A percentile compares a stretch with the other conserved stretches of the same genome.
These are phyloP conservation scores for Oropetium thomaeum DNA, from an alignment of 176 grass and related monocot species.

Conservation along the genomic window DNA sequence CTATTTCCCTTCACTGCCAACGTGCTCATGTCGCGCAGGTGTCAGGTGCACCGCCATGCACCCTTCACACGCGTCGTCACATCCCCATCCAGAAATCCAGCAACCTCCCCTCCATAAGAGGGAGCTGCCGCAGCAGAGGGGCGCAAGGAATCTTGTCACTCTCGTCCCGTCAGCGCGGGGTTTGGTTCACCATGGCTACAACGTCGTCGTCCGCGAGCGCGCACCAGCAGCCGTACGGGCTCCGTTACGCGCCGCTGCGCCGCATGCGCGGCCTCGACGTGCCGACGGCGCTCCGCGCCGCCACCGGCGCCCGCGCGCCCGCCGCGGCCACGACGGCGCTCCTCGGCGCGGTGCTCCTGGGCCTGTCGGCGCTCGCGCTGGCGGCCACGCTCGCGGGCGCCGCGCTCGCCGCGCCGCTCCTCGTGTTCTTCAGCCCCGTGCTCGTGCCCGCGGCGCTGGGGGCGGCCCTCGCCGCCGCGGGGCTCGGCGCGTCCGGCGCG, in stretches of 20 bases:
- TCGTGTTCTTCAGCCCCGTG: constrained; percentile 55
- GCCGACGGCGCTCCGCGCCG: neutral
- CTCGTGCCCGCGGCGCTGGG: constrained; percentile 37
- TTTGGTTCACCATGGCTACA: neutral
- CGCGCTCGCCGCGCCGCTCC: constrained; percentile 29
- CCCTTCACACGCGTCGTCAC: constrained; percentile 10
- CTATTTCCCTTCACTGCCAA: too few relatives aligned
- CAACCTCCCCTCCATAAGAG: neutral
- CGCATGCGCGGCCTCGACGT: constrained; percentile 19
- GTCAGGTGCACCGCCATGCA: constrained; percentile 16
- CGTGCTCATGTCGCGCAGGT: neutral
- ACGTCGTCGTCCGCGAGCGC: neutral
- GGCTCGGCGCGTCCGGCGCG: constrained; percentile 39
- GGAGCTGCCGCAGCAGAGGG: neutral
- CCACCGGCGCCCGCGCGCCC: neutral
- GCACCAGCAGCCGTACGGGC: neutral
- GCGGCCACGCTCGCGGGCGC: constrained; percentile 24
- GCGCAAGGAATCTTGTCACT: neutral
- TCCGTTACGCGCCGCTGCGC: neutral
- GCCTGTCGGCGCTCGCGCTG: constrained; percentile 24
- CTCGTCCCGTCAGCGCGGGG: too few relatives aligned
- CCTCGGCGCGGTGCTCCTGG: constrained; percentile 37
- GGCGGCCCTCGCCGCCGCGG: constrained; percentile 18
- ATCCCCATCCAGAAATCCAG: neutral
- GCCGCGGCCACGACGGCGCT: constrained; percentile 14